Percentiles rank a stretch among this genome's conserved stretches.
Conservation (phyloP, 176 grass and related monocot genomes). For the Aegilops longissima region DNA sequence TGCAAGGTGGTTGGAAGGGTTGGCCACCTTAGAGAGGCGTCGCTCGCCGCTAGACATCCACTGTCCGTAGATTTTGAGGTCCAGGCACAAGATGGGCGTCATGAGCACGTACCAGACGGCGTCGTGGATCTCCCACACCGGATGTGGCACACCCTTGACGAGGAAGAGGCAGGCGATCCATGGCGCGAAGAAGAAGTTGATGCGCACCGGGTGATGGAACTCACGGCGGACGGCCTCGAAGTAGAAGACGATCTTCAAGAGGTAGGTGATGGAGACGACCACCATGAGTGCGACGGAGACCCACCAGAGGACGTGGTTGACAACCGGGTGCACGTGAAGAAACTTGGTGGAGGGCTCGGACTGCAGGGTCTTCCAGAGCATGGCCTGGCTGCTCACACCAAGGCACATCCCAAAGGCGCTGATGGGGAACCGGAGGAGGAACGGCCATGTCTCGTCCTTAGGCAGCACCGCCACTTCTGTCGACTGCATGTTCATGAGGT, state of each 20-base stretch:
- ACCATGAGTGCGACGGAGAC: conserved; percentile 45
- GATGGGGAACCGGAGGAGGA: conserved; percentile 79
- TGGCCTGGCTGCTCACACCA: conserved; percentile 76
- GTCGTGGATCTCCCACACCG: background rate
- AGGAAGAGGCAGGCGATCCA: conserved; percentile 76
- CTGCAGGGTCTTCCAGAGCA: conserved; percentile 73
- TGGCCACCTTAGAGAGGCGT: conserved; percentile 67
- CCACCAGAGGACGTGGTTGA: conserved; percentile 67
- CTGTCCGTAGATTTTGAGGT: conserved; percentile 76
- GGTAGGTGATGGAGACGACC: conserved; percentile 52
- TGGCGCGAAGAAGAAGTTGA: conserved; percentile 81
- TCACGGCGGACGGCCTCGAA: conserved; percentile 54
- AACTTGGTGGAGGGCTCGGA: conserved; percentile 41
- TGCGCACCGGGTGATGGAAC: conserved; percentile 70
- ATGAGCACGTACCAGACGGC: conserved; percentile 50
- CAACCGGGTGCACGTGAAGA: conserved; percentile 37
- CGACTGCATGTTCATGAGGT: background rate
- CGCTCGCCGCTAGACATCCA: conserved; percentile 76
- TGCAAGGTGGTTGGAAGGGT: conserved; percentile 66
- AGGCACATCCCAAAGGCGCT: conserved; percentile 77
- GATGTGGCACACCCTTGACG: conserved; percentile 32
- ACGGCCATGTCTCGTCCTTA: conserved; percentile 76
- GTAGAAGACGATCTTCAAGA: conserved; percentile 65
- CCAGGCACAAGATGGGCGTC: conserved; percentile 56
- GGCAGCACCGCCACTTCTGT: conserved; percentile 67